phyloP scores from a whole-genome alignment of 306 rosid genomes.

The Herpetospermum pedunculosum region DNA sequence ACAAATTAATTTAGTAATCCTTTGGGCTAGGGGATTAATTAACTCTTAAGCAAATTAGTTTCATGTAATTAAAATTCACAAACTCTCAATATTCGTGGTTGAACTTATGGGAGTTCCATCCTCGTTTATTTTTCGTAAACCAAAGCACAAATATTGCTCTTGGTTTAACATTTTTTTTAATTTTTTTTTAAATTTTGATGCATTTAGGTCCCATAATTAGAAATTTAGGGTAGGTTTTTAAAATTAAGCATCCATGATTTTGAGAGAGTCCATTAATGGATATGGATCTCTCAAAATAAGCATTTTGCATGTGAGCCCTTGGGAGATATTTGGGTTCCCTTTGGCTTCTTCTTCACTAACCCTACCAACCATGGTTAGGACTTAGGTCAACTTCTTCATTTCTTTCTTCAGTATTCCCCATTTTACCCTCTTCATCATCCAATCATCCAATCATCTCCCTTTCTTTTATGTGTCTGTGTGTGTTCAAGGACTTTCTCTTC shows the following conservation, averaged over 20 bases:
- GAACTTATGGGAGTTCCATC: slow-evolving; percentile 63
- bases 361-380: slow-evolving; percentile 99
- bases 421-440: neutral
- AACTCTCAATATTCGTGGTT: slow-evolving; percentile 57
- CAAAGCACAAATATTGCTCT: slow-evolving; percentile 31
- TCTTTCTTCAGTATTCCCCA: slow-evolving; percentile 5
- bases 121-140: slow-evolving; percentile 35
- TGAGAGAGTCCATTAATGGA: slow-evolving; percentile 70
- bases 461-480: neutral
- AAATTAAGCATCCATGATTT: slow-evolving; percentile 36
- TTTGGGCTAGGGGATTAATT: neutral
- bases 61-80: slow-evolving; percentile 33
- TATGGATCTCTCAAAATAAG: slow-evolving; percentile 50
- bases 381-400: slow-evolving; percentile 58
- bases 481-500: neutral
- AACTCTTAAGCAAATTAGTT: slow-evolving; percentile 41
- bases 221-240: neutral
- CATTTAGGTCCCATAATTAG: slow-evolving; percentile 4
- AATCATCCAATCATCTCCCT: neutral
- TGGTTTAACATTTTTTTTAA: slow-evolving; percentile 19
- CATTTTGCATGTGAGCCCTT: slow-evolving; percentile 59
- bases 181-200: slow-evolving; percentile 6
- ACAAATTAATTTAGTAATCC: neutral
- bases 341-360: slow-evolving; percentile 65
- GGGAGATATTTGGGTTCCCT: slow-evolving; percentile 94